Conservation (phyloP, 2,329 filamentous ascomycete species). For the Septoria petroselini region DNA sequence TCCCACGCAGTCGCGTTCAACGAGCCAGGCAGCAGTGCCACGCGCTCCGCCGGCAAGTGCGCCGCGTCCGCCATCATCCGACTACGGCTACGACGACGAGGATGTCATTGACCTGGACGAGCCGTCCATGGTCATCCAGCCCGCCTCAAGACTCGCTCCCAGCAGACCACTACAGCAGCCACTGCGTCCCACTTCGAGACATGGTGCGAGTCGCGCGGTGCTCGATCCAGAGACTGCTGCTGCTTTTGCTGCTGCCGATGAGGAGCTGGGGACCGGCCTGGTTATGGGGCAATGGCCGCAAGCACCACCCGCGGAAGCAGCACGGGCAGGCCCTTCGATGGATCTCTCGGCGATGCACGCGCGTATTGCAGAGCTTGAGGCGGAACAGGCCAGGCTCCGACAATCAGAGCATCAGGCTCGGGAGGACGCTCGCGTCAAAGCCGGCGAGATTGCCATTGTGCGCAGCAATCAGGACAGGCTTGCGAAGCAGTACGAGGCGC, state of each 20-base stretch:
- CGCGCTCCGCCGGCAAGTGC: conserved; percentile 28
- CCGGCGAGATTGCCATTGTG: conserved; percentile 73
- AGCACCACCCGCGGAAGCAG: conserved; percentile 12
- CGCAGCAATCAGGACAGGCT: conserved; percentile 65
- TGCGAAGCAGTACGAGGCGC: conserved; percentile 60
- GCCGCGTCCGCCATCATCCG: conserved; percentile 36
- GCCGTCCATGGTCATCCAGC: conserved; percentile 33
- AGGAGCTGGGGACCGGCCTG: conserved; percentile 32
- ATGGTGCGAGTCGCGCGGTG: conserved; percentile 16
- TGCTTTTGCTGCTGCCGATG: conserved; percentile 36
- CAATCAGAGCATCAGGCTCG: conserved; percentile 44
- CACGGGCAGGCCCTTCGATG: conserved; percentile 13
- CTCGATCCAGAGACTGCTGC: conserved; percentile 33
- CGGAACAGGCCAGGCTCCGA: conserved; percentile 42
- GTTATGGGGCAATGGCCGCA: conserved; percentile 28
- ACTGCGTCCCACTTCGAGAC: conserved; percentile 5
- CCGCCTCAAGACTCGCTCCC: conserved; percentile 20
- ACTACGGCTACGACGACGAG: conserved; percentile 49
- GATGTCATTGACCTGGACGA: conserved; percentile 48
- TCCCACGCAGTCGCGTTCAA: conserved; percentile 28
- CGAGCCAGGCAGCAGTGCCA: conserved; percentile 14
- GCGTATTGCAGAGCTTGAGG: conserved; percentile 48
- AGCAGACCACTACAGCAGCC: conserved; percentile 10
- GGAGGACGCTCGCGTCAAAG: conserved; percentile 57
- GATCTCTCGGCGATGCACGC: conserved; percentile 40